phyloP scores from a whole-genome alignment of 2,329 filamentous ascomycete genomes.

The Scleromitrula shiraiana region DNA sequence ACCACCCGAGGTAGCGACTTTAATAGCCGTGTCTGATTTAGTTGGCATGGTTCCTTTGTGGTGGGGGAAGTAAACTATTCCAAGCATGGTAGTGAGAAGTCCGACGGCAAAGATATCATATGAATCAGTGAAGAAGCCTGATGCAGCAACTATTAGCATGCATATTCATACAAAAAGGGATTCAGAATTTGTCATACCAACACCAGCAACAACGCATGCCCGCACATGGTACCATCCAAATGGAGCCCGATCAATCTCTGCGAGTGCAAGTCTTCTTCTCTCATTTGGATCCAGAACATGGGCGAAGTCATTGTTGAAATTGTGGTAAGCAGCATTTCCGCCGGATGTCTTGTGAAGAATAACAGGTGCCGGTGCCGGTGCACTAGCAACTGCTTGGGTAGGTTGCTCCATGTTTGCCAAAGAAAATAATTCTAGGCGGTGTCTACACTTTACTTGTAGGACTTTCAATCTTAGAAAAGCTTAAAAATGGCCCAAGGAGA shows the following conservation, averaged over 20 bases:
- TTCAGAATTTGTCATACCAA: constrained; percentile 29
- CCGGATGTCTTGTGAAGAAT: constrained; percentile 41
- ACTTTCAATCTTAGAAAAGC: neutral
- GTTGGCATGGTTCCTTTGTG: constrained; percentile 51
- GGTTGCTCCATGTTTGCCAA: neutral
- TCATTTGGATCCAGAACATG: constrained; percentile 65
- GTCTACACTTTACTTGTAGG: neutral
- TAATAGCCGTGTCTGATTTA: constrained; percentile 69
- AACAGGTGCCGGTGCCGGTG: constrained; percentile 3
- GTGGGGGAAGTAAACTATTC: constrained; percentile 17
- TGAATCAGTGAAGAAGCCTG: constrained; percentile 80
- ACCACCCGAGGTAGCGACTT: constrained; percentile 72
- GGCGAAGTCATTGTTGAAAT: constrained; percentile 68
- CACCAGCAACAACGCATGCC: constrained; percentile 66
- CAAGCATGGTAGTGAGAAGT: constrained; percentile 49
- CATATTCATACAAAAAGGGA: constrained; percentile 25
- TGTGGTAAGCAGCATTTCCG: constrained; percentile 65
- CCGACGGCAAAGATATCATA: constrained; percentile 55
- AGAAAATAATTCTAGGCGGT: neutral
- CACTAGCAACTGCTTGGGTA: neutral
- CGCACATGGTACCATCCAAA: constrained; percentile 77
- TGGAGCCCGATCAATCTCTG: constrained; percentile 72
- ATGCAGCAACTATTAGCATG: constrained; percentile 63
- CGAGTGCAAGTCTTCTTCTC: constrained; percentile 68
- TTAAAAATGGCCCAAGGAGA: too few relatives aligned